Evolutionary conservation across 345 rosid species (phyloP).

Genomic region (Citrus mangshanensis): DNA sequence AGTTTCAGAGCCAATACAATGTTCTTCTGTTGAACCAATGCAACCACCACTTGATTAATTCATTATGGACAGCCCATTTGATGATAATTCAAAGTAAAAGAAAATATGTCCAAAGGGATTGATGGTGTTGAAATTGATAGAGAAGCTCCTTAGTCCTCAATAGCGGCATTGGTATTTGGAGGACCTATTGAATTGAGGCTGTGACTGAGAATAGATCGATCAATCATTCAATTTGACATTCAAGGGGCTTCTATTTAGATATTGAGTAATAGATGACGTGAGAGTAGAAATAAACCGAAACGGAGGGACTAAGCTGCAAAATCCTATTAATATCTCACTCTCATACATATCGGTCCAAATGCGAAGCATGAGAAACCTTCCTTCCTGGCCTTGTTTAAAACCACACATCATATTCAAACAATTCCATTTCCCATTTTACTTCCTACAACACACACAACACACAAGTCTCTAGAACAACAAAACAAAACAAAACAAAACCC

Average conservation of each 20-base stretch:
- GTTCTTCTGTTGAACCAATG: too few relatives aligned
- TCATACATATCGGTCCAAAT: not conserved
- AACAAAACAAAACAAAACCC: not conserved
- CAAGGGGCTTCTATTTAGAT: not conserved
- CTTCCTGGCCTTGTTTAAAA: conserved; percentile 40
- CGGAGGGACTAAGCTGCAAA: not conserved
- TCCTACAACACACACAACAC: conserved; percentile 17
- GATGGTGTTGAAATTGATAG: not conserved
- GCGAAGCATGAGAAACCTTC: not conserved
- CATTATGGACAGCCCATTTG: not conserved
- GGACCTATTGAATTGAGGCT: too few relatives aligned
- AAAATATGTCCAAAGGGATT: too few relatives aligned
- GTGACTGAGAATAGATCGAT: not conserved
- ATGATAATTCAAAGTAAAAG: not conserved
- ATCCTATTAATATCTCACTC: not conserved
- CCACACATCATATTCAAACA: conserved; percentile 49
- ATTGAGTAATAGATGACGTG: not conserved
- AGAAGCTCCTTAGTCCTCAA: not conserved
- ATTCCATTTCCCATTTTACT: not conserved
- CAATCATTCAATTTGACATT: not conserved
- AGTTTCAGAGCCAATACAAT: too few relatives aligned
- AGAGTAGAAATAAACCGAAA: not conserved
- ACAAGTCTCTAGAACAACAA: not conserved
- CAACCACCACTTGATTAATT: too few relatives aligned
- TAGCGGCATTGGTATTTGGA: too few relatives aligned